phyloP scores from a whole-genome alignment of 164 flowering plant species.

The Hamamelis virginiana region DNA sequence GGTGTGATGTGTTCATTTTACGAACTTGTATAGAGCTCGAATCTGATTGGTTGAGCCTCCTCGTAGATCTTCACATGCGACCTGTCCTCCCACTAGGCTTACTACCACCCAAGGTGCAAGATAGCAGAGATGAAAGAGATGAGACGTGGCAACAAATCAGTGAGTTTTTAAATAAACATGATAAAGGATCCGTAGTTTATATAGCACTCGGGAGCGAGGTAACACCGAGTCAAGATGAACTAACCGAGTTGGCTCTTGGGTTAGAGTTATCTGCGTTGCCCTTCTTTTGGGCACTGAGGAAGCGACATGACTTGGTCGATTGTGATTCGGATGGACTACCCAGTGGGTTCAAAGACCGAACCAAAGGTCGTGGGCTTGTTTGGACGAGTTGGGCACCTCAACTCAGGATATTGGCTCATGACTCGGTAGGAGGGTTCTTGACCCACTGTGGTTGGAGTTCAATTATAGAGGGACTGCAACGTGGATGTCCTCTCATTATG shows the following conservation, averaged over 20 bases:
- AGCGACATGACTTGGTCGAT: not conserved
- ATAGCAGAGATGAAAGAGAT: not conserved
- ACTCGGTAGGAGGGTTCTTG: slow-evolving; percentile 9
- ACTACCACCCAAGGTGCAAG: slow-evolving; percentile 8
- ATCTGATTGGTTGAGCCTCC: slow-evolving; percentile 20
- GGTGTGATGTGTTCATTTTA: slow-evolving; percentile 13
- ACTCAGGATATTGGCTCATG: slow-evolving; percentile 6
- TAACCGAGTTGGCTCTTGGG: slow-evolving; percentile 30
- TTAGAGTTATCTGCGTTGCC: slow-evolving; percentile 29
- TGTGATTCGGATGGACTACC: slow-evolving; percentile 14
- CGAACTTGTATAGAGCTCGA: slow-evolving; percentile 31
- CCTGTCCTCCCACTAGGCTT: slow-evolving; percentile 27
- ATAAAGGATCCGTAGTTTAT: slow-evolving; percentile 23
- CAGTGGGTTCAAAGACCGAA: slow-evolving; percentile 18
- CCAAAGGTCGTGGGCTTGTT: slow-evolving; percentile 2
- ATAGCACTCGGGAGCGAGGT: slow-evolving; percentile 34
- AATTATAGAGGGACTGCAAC: not conserved
- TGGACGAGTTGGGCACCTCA: slow-evolving; percentile 14
- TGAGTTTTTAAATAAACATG: slow-evolving; percentile 25
- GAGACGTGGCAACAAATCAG: slow-evolving; percentile 11
- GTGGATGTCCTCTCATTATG: not conserved
- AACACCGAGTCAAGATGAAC: slow-evolving; percentile 14
- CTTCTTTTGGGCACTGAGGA: slow-evolving; percentile 33
- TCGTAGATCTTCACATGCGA: slow-evolving; percentile 15
- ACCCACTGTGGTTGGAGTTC: not conserved